Evolutionary conservation across 352 stramenopile species (phyloP), one percentile per base, ranked within the genome.

Genomic region (Globisporangium lucens): DNA sequence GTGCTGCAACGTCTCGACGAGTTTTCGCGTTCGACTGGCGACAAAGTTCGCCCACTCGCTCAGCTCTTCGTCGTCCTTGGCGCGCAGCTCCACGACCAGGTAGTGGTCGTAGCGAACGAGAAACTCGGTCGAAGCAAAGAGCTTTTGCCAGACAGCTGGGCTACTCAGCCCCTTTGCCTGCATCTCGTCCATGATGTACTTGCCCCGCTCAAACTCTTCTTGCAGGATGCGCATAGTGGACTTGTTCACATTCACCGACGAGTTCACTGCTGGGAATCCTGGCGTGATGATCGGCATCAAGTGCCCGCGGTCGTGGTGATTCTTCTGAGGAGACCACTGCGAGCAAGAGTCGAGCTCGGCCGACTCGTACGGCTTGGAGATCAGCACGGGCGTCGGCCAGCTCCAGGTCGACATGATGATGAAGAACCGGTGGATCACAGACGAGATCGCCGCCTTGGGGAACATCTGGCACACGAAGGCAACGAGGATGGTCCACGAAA

Each of bases 391-490:
- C 35, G 80, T 93, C 8, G 89, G 89, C 87, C 87, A 96, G 8
- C 72, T 80, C 89, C 89, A 96, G n/a, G 80, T 74, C 24, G 82
- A 76, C 38, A 95, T 58, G 9, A 96, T 76, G 3, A 75, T 80
- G 66, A 96, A 96, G 73, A 96, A 95, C 1, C 80, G 82, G 66
- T 94, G 82, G 62, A 94, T 76, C 8, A 94, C 64, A 8, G 76
- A 79, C 46, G 83, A 88, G 55, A 91, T 79, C 30, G 79, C 88
- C 3, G 87, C 89, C 53, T 87, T 85, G 2, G 87, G 89, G 61
- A 94, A 91, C 83, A 95, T 89, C 82, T 96, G 89, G 57, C 87
- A 96, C 17, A 94, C 75, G 56, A 95, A 94, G 4, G 86, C 89
- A 9, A 94, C 89, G 5, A 96, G 73, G 35, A 96, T 75, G n/a